Base-by-base conservation (phyloP, 2,329 filamentous ascomycete genomes). In the Phyllosticta ampelicida region DNA sequence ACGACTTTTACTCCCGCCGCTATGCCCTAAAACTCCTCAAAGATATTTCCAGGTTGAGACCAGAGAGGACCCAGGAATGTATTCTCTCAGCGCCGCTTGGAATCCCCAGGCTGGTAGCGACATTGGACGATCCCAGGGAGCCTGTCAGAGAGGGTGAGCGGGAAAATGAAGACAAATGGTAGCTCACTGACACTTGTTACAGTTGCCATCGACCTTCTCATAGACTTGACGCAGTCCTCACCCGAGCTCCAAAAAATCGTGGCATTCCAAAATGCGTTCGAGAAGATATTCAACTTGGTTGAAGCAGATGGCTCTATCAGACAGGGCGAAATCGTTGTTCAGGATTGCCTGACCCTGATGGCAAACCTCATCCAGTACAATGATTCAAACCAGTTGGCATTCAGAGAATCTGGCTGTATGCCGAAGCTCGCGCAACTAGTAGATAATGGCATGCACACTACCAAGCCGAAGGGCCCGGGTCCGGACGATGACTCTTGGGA, bases 211-310 rank as follows among this genome's bases (percentile, higher is more conserved):
- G 80, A 86, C n/a, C 80, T 99, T 13, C 81, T 99, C 53, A 95
- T 89, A 29, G 88, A 90, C 59, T 79, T 99, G 28, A 96, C 94
- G 0, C 89, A 90, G 28, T 86, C 85, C 0, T 96, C 92, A 9
- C 76, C 86, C 49, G 91, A 97, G 66, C 82, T 99, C 55, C 91
- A 97, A 69, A 97, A 97, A 71, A 80, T 97, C 1, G 91, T 97
- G 21, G 94, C 90, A 0, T 97, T 96, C 64, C 90, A 96, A 67
- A 92, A 90, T 77, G 89, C 91, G 0, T 97, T 96, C 66, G 90
- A 94, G 61, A 85, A 86, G 50, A 77, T 95, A 23, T 96, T 97
- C 69, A 79, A 79, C 51, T 85, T 97, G 56, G 88, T 99, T 56
- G 81, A 86, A 63, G 77, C 80, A 0, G 94, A 99, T 66, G 94